Conservation (phyloP, 2,329 filamentous ascomycete genomes). For the Rhinocladiella similis region DNA sequence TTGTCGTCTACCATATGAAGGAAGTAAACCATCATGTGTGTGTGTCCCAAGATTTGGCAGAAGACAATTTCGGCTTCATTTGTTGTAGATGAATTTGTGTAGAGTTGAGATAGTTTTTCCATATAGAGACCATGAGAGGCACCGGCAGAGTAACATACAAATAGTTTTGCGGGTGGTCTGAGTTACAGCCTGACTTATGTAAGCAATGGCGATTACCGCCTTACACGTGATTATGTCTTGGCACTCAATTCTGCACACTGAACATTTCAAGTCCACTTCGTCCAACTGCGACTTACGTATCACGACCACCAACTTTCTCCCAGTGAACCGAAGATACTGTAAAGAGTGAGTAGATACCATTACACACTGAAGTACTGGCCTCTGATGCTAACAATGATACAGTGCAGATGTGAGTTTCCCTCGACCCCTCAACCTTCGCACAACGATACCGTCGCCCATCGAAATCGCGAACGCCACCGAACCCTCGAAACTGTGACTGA, state of each 20-base stretch:
- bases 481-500: conserved; percentile 31
- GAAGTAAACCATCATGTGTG: too few relatives aligned
- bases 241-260: neutral
- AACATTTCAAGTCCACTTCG: neutral
- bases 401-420: conserved; percentile 85
- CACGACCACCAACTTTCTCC: conserved; percentile 10
- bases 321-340: conserved; percentile 26
- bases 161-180: too few relatives aligned
- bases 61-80: too few relatives aligned
- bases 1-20: too few relatives aligned
- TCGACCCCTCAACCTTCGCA: too few relatives aligned
- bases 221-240: neutral
- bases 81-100: too few relatives aligned
- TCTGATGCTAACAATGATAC: conserved; percentile 27
- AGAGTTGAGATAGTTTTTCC: too few relatives aligned
- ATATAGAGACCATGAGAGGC: too few relatives aligned
- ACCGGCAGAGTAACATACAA: too few relatives aligned
- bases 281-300: conserved; percentile 7
- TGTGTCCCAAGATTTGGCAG: too few relatives aligned
- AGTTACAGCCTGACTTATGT: too few relatives aligned
- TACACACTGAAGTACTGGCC: conserved; percentile 8
- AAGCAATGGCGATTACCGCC: neutral
- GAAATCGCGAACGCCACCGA: neutral
- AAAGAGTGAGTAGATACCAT: conserved; percentile 23
- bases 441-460: conserved; percentile 20